Conservation (phyloP, 441 rosid species). For the Adansonia rubrostipa region DNA sequence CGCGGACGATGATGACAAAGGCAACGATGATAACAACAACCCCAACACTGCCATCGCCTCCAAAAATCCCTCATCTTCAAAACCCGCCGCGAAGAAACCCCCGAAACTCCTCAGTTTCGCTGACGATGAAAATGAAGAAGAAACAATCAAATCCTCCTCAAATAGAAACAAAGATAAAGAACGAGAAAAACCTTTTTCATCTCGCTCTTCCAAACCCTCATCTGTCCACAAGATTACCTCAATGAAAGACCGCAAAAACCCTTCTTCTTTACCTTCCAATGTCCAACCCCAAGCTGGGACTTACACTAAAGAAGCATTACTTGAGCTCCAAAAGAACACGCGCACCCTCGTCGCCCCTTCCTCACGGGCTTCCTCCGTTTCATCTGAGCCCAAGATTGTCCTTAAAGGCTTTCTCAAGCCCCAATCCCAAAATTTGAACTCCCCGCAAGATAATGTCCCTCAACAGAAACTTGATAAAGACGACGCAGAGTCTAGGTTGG, state of each 20-base stretch:
- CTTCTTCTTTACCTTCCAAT: constrained; percentile 53
- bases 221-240: constrained; percentile 69
- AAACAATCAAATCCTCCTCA: constrained; percentile 33
- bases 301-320: constrained; percentile 60
- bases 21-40: background rate
- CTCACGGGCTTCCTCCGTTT: constrained; percentile 39
- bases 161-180: constrained; percentile 30
- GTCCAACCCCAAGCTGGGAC: constrained; percentile 77
- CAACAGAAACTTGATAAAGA: constrained; percentile 29
- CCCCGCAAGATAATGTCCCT: constrained; percentile 34
- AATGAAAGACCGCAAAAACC: constrained; percentile 53
- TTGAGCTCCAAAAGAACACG: constrained; percentile 90
- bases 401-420: constrained; percentile 78
- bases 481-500: constrained; percentile 43
- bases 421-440: constrained; percentile 35
- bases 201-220: constrained; percentile 31
- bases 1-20: constrained; percentile 29
- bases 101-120: constrained; percentile 71
- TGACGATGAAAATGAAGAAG: constrained; percentile 65
- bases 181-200: constrained; percentile 18
- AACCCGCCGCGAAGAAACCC: constrained; percentile 60
- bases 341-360: constrained; percentile 66
- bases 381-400: constrained; percentile 63
- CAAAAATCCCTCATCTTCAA: constrained; percentile 45
- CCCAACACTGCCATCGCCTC: constrained; percentile 20